These are phyloP conservation scores for Erythrophleum fordii DNA, from an alignment of 306 rosid genomes.

Conservation along the genomic window DNA sequence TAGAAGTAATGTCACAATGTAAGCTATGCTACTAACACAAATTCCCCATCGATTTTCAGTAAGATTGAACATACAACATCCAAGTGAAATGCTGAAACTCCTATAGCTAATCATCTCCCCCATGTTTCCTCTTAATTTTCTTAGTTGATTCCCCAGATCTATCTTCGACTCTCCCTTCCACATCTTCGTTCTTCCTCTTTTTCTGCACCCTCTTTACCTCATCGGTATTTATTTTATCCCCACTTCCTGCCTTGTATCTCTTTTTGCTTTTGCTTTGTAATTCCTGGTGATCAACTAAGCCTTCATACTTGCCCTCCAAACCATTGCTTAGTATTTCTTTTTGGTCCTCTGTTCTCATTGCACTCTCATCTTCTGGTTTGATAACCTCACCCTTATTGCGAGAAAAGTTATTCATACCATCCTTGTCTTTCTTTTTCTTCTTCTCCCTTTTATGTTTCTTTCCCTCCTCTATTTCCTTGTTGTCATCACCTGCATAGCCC, in stretches of 20 bases:
- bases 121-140: background rate
- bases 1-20: background rate
- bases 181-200: constrained; percentile 36
- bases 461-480: constrained; percentile 10
- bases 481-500: background rate
- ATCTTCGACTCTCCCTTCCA: constrained; percentile 25
- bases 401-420: background rate
- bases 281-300: background rate
- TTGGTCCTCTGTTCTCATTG: background rate
- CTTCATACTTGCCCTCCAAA: background rate
- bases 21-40: background rate
- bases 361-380: constrained; percentile 15
- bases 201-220: constrained; percentile 32
- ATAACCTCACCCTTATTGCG: background rate
- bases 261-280: constrained; percentile 10
- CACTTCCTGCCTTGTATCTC: background rate
- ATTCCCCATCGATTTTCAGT: background rate
- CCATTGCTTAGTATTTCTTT: constrained; percentile 5
- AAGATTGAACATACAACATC: background rate
- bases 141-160: constrained; percentile 8
- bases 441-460: constrained; percentile 29
- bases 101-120: constrained; percentile 6
- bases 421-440: constrained; percentile 15
- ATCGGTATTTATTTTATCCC: background rate
- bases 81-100: background rate